phyloP scores from a whole-genome alignment of 129 eudicot species.

The Flaveria ramosissima region DNA sequence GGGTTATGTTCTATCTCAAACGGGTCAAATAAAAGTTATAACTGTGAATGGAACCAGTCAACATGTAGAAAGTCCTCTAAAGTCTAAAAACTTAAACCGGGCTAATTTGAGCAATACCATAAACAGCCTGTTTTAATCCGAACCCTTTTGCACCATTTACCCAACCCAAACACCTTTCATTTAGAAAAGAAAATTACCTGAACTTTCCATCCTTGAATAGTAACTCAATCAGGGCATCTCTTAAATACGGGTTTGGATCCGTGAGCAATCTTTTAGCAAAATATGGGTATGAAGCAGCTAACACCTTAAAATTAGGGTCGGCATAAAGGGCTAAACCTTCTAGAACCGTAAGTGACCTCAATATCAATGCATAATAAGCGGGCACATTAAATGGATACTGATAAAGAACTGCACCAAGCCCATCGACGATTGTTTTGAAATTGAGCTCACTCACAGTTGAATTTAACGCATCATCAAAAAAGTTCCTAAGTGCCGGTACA shows the following conservation, averaged over 20 bases:
- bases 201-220: conserved; percentile 92
- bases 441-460: conserved; percentile 93
- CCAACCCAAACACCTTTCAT: neutral
- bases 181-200: conserved; percentile 37
- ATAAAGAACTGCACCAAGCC: conserved; percentile 86
- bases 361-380: conserved; percentile 87
- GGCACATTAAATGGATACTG: conserved; percentile 93
- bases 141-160: neutral
- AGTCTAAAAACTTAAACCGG: neutral
- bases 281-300: conserved; percentile 98
- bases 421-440: conserved; percentile 92
- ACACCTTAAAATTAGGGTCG: conserved; percentile 93
- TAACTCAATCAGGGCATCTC: conserved; percentile 97
- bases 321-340: conserved; percentile 96
- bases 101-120: neutral
- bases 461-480: conserved; percentile 91
- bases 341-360: conserved; percentile 96
- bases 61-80: neutral
- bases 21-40: neutral
- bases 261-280: conserved; percentile 97
- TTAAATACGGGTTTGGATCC: conserved; percentile 87
- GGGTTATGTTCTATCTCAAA: conserved; percentile 11
- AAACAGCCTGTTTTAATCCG: neutral
- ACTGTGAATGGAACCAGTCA: neutral
- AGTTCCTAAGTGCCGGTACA: conserved; percentile 82